Base-by-base conservation (phyloP, 2,329 filamentous ascomycete species). In the Elsinoe arachidis region DNA sequence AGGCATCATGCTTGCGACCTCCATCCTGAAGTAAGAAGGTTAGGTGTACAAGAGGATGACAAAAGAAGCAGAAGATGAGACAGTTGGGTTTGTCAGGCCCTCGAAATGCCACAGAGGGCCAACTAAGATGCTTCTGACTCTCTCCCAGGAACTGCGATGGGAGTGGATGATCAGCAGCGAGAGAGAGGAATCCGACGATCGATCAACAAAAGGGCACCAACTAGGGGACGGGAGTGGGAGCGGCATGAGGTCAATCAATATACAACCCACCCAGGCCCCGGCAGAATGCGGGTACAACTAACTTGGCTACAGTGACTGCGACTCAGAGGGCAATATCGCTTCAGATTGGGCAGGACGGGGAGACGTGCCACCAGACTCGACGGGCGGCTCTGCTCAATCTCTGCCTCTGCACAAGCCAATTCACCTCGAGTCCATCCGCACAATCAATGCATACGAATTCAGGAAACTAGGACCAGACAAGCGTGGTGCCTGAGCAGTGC, bases 401-500 rank as follows among this genome's bases (percentile, higher is more conserved):
- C 33, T 51, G 26, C 34, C 17, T 11, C 33, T 34, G 49, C 49
- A 53, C 49, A 39, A 53, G 19, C 49, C 49, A 53, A 15, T 38
- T 17, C 19, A n/a, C 33, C 19, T 35, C 41, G 41, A 39, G 19
- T 23, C 35, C 34, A 12, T 23, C 35, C 49, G 34, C 17, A n/a
- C 30, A 38, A 23, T 37, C 14, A 17, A 53, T 15, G 49, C 49
- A 53, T 30, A 53, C 54, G 52, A 12, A 17, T 35, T 39, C 52
- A 43, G 56, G 39, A 47, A 43, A 58, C 53, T 58, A 56, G 52
- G 44, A 59, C 53, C 41, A 55, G 57, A 61, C 47, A 49, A 55
- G 57, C 57, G 58, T 59, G 54, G 59, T 61, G 57, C 59, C 52
- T 60, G 59, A 55, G 55, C 56, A 58, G 43, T 47, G 56, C 52